A percentile compares a stretch with the other conserved stretches of the same genome.
phyloP scores from a whole-genome alignment of 805 yeast genomes.

The Blastobotrys muscicola region DNA sequence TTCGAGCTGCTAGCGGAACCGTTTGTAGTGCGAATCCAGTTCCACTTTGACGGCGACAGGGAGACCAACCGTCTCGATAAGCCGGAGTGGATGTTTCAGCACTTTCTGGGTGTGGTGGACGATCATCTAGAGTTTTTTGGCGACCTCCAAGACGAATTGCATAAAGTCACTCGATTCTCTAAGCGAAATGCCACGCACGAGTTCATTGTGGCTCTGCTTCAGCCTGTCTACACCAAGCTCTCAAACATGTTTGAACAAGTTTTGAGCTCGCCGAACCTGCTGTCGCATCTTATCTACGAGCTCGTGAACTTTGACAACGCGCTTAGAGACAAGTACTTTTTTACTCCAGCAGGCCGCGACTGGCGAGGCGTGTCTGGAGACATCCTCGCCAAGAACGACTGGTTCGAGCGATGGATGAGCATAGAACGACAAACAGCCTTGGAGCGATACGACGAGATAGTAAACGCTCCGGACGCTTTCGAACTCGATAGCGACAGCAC shows the following conservation, averaged over 20 bases:
- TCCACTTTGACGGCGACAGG: slow-evolving; percentile 46
- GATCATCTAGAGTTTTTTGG: slow-evolving; percentile 24
- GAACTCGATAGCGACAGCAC: slow-evolving; percentile 48
- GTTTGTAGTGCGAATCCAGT: slow-evolving; percentile 42
- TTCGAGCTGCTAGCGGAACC: slow-evolving; percentile 38
- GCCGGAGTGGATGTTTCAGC: slow-evolving; percentile 63
- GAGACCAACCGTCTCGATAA: slow-evolving; percentile 57
- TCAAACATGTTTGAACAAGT: slow-evolving; percentile 21
- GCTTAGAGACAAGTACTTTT: slow-evolving; percentile 37
- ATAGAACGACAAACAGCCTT: slow-evolving; percentile 40
- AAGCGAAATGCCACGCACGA: slow-evolving; percentile 29
- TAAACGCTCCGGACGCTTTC: slow-evolving; percentile 41
- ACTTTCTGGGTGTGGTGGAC: slow-evolving; percentile 28
- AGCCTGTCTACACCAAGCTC: slow-evolving; percentile 39
- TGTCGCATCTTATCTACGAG: slow-evolving; percentile 53
- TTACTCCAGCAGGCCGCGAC: slow-evolving; percentile 31
- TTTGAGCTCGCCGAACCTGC: slow-evolving; percentile 33
- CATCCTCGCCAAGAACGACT: slow-evolving; percentile 17
- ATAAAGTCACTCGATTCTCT: slow-evolving; percentile 6
- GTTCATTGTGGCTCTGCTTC: slow-evolving; percentile 39
- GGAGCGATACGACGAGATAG: slow-evolving; percentile 42
- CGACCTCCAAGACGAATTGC: slow-evolving; percentile 18
- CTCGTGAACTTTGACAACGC: slow-evolving; percentile 48
- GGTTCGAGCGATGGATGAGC: slow-evolving; percentile 42
- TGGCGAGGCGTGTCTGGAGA: slow-evolving; percentile 40